Base-by-base conservation (phyloP, 768 basidiomycete species). In the Amanita muscaria region DNA sequence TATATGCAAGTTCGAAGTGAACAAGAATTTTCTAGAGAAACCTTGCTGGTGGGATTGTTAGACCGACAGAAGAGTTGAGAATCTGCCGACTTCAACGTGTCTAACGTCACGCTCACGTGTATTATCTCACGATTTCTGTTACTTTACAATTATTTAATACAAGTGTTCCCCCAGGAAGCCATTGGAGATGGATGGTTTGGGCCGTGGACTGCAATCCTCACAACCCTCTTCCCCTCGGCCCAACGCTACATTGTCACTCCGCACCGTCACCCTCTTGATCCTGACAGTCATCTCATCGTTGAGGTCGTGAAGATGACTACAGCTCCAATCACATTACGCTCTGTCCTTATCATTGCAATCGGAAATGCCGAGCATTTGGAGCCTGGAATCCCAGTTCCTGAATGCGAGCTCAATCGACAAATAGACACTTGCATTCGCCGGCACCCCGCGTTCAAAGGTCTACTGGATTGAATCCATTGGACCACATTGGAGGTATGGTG, bases 381-480 rank as follows among this genome's bases (percentile, higher is more conserved):
- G 18, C 21, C 29, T 38, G 53, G 51, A 45, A 47, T 50, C 27
- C 40, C 43, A 29, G 14, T 11, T 40, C 39, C 16, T 40, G 25
- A 40, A 40, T 16, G 27, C 27, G 14, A 40, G 39, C 36, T 53
- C 50, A 44, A 35, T 37, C 42, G 34, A 37, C 48, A 51, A 37
- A 52, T 40, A 24, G 49, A 52, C 40, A 24, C 46, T n/a, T 44
- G 51, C 51, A 22, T 51, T 54, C 29, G 40, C 49, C 22, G 48
- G 53, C 40, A 54, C 49, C 32, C 48, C 53, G 33, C 25, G 35
- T 27, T 41, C 29, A 21, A 53, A 51, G 48, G 48, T 49, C 25
- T 55, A 52, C 47, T 55, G 51, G 53, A 52, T 55, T 32, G 51
- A 44, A 37, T 25, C 40, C 10, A 51, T 55, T 46, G 51, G 53